Percentiles rank a stretch among this genome's conserved stretches.
phyloP scores from a whole-genome alignment of 768 basidiomycete genomes.

The Mycena leptocephala region DNA sequence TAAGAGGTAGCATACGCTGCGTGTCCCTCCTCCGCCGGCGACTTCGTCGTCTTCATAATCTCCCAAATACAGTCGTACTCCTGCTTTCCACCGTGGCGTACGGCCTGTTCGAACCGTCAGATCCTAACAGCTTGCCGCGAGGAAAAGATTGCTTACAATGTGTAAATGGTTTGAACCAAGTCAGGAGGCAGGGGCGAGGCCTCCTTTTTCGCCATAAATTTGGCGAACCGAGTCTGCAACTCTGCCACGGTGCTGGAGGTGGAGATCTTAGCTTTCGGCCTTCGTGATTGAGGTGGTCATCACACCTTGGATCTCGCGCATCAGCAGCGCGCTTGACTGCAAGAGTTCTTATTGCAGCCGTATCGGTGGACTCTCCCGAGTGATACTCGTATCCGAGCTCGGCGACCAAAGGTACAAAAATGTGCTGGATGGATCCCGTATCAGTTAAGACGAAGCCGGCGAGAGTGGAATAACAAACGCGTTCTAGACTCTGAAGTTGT shows the following conservation, averaged over 20 bases:
- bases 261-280: not conserved
- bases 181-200: not conserved
- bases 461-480: conserved; percentile 44
- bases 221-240: not conserved
- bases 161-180: not conserved
- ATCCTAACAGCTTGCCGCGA: not conserved
- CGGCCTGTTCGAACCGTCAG: conserved; percentile 51
- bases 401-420: conserved; percentile 70
- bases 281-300: too few relatives aligned
- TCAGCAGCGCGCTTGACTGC: conserved; percentile 63
- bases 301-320: conserved; percentile 58
- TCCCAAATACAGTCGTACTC: conserved; percentile 72
- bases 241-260: not conserved
- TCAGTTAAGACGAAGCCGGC: not conserved
- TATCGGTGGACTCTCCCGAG: conserved; percentile 66
- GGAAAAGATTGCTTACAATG: not conserved
- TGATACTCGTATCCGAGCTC: conserved; percentile 72
- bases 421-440: conserved; percentile 41
- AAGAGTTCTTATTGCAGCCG: conserved; percentile 70
- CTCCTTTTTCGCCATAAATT: not conserved
- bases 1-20: conserved; percentile 53
- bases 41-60: conserved; percentile 67
- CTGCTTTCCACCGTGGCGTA: conserved; percentile 66
- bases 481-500: conserved; percentile 58
- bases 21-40: conserved; percentile 67